These are phyloP conservation scores for Lasiosphaeria ovina DNA, from an alignment of 495 filamentous ascomycete species.

Conservation along the genomic window DNA sequence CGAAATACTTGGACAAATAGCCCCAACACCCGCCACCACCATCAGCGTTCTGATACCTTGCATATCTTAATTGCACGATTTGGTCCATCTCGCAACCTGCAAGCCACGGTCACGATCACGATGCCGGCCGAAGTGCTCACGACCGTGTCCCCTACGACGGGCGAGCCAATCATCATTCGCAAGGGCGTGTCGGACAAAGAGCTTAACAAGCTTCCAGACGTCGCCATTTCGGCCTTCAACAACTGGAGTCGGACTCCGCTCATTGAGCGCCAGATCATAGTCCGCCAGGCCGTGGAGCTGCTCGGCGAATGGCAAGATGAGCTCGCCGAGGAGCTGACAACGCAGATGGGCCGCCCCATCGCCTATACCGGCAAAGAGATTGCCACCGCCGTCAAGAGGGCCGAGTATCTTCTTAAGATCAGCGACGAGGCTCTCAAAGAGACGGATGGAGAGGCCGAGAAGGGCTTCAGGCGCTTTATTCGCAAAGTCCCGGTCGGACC, in stretches of 20 bases:
- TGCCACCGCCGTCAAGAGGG: conserved; percentile 74
- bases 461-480: conserved; percentile 86
- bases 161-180: conserved; percentile 71
- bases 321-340: conserved; percentile 77
- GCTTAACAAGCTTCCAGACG: conserved; percentile 61
- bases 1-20: not conserved
- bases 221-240: conserved; percentile 68
- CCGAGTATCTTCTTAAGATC: conserved; percentile 77
- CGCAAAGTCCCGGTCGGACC: conserved; percentile 81
- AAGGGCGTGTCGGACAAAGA: conserved; percentile 66
- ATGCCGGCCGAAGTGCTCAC: conserved; percentile 82
- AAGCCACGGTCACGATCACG: conserved; percentile 20
- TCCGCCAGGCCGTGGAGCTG: conserved; percentile 69
- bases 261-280: conserved; percentile 67
- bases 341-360: conserved; percentile 94
- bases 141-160: conserved; percentile 86
- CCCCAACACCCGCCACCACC: too few relatives aligned
- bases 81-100: too few relatives aligned
- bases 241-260: conserved; percentile 65
- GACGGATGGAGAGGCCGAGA: conserved; percentile 74
- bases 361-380: conserved; percentile 80
- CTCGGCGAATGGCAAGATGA: conserved; percentile 71
- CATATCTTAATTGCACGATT: too few relatives aligned
- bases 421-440: conserved; percentile 69
- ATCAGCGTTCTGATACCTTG: too few relatives aligned